Conservation (phyloP, 2,329 filamentous ascomycete species). For the Myriosclerotinia curreyana region DNA sequence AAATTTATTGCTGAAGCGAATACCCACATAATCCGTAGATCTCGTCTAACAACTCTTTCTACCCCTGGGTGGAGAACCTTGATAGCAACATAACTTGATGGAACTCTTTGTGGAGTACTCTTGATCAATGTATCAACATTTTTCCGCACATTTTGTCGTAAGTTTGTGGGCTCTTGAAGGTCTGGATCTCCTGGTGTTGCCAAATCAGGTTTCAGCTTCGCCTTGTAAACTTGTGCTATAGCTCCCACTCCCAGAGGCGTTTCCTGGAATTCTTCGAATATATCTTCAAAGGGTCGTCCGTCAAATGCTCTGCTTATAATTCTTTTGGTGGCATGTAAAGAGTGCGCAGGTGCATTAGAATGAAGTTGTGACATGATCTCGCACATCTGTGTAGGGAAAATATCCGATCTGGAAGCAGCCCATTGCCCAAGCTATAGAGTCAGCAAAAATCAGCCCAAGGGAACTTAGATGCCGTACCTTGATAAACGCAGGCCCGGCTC, state of each 20-base stretch:
- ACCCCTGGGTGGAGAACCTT: conserved; percentile 94
- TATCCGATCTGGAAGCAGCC: conserved; percentile 93
- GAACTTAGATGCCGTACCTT: conserved; percentile 58
- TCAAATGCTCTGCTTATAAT: conserved; percentile 81
- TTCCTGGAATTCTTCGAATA: conserved; percentile 94
- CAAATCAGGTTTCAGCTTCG: conserved; percentile 79
- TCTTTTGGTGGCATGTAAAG: conserved; percentile 71
- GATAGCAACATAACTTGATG: conserved; percentile 88
- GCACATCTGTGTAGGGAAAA: conserved; percentile 92
- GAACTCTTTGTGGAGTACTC: conserved; percentile 77
- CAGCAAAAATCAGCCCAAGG: conserved; percentile 1
- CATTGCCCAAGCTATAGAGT: conserved; percentile 79
- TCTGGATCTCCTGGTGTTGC: conserved; percentile 60
- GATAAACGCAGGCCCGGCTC: conserved; percentile 92
- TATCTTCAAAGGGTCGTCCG: conserved; percentile 76
- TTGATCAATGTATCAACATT: conserved; percentile 87
- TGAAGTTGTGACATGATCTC: conserved; percentile 91
- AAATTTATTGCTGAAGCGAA: conserved; percentile 81
- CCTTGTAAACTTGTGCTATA: conserved; percentile 97
- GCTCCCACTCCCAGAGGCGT: conserved; percentile 87
- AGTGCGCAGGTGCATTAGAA: conserved; percentile 90
- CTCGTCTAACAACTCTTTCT: conserved; percentile 83
- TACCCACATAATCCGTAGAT: conserved; percentile 89
- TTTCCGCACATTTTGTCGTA: conserved; percentile 68
- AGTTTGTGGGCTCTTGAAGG: conserved; percentile 51